Percentiles rank a stretch among this genome's conserved stretches.
These are phyloP conservation scores for Lasiosphaeriaceae sp. DNA, from an alignment of 495 filamentous ascomycete genomes.

Conservation along the genomic window DNA sequence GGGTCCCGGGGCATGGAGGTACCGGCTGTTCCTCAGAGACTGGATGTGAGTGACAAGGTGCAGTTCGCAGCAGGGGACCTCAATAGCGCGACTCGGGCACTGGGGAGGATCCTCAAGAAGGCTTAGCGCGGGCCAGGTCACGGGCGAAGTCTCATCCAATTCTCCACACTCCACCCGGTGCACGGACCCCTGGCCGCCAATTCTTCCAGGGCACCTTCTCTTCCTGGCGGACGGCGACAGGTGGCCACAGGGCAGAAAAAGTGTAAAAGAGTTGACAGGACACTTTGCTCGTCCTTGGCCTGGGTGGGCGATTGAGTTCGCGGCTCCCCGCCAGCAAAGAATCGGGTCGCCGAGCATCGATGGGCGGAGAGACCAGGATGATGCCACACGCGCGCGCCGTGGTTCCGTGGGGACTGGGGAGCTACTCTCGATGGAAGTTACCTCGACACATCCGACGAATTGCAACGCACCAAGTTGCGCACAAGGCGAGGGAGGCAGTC, in stretches of 20 bases:
- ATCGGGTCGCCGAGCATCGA: slow-evolving; percentile 10
- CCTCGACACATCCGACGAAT: slow-evolving; percentile 10
- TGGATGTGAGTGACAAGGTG: background rate
- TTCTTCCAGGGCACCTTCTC: background rate
- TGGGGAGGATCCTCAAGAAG: background rate
- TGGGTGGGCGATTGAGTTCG: slow-evolving; percentile 9
- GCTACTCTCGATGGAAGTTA: no score
- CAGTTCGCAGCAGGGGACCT: slow-evolving; percentile 1
- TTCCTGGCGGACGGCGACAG: slow-evolving; percentile 5
- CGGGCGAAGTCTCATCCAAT: no score
- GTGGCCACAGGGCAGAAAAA: background rate
- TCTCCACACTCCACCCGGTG: no score
- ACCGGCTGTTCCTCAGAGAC: slow-evolving; percentile 4
- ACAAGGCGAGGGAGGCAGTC: slow-evolving; percentile 5
- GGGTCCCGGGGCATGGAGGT: slow-evolving; percentile 19
- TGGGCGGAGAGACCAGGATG: slow-evolving; percentile 12
- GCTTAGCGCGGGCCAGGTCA: slow-evolving; percentile 15
- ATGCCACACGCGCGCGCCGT: slow-evolving; percentile 14
- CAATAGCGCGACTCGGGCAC: slow-evolving; percentile 20
- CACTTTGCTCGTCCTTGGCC: background rate
- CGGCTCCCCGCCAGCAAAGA: slow-evolving; percentile 11
- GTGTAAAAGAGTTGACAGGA: background rate
- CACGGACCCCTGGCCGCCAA: slow-evolving; percentile 20
- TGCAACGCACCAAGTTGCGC: slow-evolving; percentile 16
- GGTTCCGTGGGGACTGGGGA: slow-evolving; percentile 18